Evolutionary conservation across 495 filamentous ascomycete species (phyloP), one percentile per base, ranked within the genome.

Genomic region (Aspergillus ostianus): DNA sequence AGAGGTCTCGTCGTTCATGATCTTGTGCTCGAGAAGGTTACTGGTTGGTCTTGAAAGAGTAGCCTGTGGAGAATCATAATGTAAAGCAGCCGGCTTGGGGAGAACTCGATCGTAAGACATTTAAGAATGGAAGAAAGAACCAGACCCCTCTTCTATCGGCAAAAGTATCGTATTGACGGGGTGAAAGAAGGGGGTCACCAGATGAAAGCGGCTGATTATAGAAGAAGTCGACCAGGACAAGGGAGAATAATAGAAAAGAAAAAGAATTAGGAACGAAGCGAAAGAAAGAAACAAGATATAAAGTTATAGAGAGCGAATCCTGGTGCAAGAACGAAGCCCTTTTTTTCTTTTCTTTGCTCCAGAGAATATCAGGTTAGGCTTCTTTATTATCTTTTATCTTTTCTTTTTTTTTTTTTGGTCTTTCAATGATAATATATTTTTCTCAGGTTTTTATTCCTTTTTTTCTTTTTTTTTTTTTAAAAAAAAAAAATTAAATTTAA

Each of bases 101-200:
- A 84, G 76, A 55, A 84, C 80, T 77, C 81, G 79, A 71, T 84
- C 77, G 71, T 74, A 84, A 76, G 80, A 82, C 80, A 83, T 82
- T 74, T 73, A 70, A 70, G 69, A 66, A 64, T 41, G 50, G 45
- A 61, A 60, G 59, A 63, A 67, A 51, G 60, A 59, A 55, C 30
- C 18, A 41, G 56, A 36, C 59, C 41, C 21, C 41, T 61, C 46
- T 56, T 58, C 51, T 19, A 44, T 48, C 46, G 52, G 53, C 53
- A 54, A 56, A 56, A 30, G 19, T 47, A 50, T 47, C 47, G 53
- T 23, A 51, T 46, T 51, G 61, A 48, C 61, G 52, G 55, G 55
- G 18, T 65, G 62, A 68, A 56, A 66, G 55, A 54, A 49, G 26
- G 45, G 23, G 46, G 20, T 23, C 49, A 53, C 56, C 30, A 56